phyloP scores from a whole-genome alignment of 305 asterid species.

The Lippia alba region DNA sequence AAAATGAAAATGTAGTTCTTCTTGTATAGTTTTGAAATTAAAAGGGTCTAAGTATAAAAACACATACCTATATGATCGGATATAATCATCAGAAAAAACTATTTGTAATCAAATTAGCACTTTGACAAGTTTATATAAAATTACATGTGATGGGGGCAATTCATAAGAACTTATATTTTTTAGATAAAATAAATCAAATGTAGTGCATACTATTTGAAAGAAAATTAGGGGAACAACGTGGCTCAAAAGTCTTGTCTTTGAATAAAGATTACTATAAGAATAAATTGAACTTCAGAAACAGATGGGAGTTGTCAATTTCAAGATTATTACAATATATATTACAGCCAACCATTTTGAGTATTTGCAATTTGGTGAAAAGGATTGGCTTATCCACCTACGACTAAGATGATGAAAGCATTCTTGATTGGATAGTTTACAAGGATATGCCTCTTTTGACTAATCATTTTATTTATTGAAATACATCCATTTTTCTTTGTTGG shows the following conservation, averaged over 20 bases:
- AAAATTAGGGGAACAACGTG: no score
- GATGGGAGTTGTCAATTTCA: not conserved
- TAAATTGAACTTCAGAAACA: not conserved
- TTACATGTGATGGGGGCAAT: not conserved
- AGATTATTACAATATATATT: not conserved
- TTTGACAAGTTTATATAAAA: not conserved
- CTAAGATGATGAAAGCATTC: constrained; percentile 26
- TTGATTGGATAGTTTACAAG: not conserved
- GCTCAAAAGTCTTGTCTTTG: no score
- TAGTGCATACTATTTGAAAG: not conserved
- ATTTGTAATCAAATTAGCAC: not conserved
- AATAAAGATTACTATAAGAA: no score
- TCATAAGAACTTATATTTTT: not conserved
- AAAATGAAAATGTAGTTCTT: no score
- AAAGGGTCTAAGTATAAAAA: no score
- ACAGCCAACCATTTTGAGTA: constrained; percentile 14
- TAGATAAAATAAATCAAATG: not conserved
- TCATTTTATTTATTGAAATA: no score
- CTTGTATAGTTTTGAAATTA: no score
- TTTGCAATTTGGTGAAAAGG: constrained; percentile 22
- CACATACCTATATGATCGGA: no score
- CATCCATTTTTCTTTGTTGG: no score
- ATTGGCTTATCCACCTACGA: constrained; percentile 38
- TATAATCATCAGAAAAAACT: not conserved
- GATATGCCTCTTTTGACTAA: not conserved